Evolutionary conservation across 1,284 basidiomycete genomes (phyloP).

Genomic region (Phenoliferia sp.): DNA sequence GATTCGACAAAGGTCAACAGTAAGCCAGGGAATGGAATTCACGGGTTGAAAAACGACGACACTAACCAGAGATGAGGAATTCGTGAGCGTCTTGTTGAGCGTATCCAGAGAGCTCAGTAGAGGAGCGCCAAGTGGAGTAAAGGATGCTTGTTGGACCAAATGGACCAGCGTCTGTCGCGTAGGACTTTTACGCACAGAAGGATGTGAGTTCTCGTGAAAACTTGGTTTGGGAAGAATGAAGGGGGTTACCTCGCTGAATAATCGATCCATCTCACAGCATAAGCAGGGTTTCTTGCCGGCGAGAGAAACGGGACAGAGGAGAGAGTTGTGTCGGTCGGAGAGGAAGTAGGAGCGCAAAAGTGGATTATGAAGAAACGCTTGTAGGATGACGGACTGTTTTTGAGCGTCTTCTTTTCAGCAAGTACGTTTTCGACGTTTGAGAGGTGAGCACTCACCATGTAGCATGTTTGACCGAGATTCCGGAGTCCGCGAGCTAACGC

Average conservation of each 20-base stretch:
- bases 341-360: constrained; percentile 85
- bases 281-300: constrained; percentile 60
- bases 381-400: constrained; percentile 89
- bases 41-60: constrained; percentile 56
- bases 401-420: too few species aligned
- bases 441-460: too few species aligned
- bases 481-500: constrained; percentile 66
- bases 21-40: constrained; percentile 51
- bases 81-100: constrained; percentile 94
- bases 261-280: constrained; percentile 89
- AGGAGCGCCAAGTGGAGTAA: constrained; percentile 78
- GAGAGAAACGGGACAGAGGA: constrained; percentile 50
- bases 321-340: constrained; percentile 72
- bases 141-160: constrained; percentile 82
- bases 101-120: constrained; percentile 77
- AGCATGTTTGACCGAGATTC: constrained; percentile 93
- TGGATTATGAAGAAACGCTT: constrained; percentile 89
- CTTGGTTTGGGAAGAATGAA: not conserved
- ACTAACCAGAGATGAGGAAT: constrained; percentile 39
- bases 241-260: constrained; percentile 70
- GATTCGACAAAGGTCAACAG: constrained; percentile 45
- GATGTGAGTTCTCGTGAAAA: constrained; percentile 50
- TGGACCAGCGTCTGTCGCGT: constrained; percentile 44
- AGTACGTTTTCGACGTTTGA: too few species aligned
- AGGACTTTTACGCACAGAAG: not conserved